These are phyloP conservation scores for Diplodia sapinea DNA, from an alignment of 2,329 filamentous ascomycete genomes.

Conservation along the genomic window DNA sequence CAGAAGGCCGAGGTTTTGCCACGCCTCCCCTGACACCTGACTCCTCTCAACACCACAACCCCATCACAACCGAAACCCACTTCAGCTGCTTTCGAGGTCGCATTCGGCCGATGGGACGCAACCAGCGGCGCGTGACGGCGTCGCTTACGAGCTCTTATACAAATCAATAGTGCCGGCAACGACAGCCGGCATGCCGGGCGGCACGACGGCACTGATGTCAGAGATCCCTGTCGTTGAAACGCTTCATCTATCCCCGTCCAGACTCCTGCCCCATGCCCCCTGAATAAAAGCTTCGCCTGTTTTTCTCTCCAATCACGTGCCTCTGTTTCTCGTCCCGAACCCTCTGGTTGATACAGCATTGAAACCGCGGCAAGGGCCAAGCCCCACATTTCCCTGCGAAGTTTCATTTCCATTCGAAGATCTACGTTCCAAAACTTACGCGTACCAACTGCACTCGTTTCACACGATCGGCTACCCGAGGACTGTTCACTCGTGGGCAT, in stretches of 20 bases:
- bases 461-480: slow-evolving; percentile 9
- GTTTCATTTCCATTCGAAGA: slow-evolving; percentile 20
- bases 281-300: slow-evolving; percentile 21
- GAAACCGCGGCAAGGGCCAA: neutral
- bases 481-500: neutral
- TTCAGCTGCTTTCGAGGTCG: neutral
- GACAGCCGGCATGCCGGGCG: slow-evolving; percentile 5
- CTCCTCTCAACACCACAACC: neutral
- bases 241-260: slow-evolving; percentile 6
- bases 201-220: slow-evolving; percentile 17
- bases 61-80: neutral
- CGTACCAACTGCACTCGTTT: slow-evolving; percentile 6
- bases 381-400: slow-evolving; percentile 15
- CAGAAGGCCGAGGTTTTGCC: neutral
- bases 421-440: slow-evolving; percentile 24
- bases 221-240: slow-evolving; percentile 7
- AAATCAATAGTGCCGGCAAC: slow-evolving; percentile 13
- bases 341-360: slow-evolving; percentile 6
- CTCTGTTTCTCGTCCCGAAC: neutral
- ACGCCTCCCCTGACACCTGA: neutral
- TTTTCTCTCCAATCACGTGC: neutral
- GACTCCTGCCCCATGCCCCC: neutral
- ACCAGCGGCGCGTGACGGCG: neutral
- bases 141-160: neutral
- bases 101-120: slow-evolving; percentile 7